Evolutionary conservation across 768 basidiomycete genomes (phyloP).

Genomic region (Lactifluus rugatus): DNA sequence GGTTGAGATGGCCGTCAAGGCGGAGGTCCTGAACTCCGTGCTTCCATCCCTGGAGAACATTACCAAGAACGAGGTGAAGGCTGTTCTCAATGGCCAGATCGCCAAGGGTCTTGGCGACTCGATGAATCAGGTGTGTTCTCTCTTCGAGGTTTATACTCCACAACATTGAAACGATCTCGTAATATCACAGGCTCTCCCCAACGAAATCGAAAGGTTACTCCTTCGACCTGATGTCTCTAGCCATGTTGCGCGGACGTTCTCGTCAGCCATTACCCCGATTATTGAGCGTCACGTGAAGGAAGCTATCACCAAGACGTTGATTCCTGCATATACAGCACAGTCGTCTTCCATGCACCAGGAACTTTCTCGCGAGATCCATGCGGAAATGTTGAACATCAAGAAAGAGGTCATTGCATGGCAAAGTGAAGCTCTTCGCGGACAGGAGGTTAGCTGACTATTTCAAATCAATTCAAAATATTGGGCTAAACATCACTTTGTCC

Average conservation of each 20-base stretch:
- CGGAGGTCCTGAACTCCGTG: constrained; percentile 75
- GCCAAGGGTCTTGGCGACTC: constrained; percentile 61
- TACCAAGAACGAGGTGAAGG: constrained; percentile 71
- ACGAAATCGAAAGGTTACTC: constrained; percentile 71
- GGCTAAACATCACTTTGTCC: constrained; percentile 3
- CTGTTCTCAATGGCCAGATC: constrained; percentile 70
- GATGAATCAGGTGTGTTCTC: constrained; percentile 53
- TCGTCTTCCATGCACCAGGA: constrained; percentile 74
- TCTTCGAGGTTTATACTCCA: neutral
- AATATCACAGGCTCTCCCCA: constrained; percentile 51
- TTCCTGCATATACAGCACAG: constrained; percentile 69
- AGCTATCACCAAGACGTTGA: constrained; percentile 57
- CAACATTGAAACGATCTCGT: constrained; percentile 4
- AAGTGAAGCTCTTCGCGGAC: constrained; percentile 61
- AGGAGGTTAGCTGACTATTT: constrained; percentile 49
- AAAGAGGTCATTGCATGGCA: constrained; percentile 78
- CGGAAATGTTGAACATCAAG: constrained; percentile 68
- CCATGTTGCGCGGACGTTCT: constrained; percentile 68
- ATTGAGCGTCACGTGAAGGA: constrained; percentile 81
- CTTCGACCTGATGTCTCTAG: constrained; percentile 65
- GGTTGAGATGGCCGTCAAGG: constrained; percentile 82
- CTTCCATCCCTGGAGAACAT: constrained; percentile 75
- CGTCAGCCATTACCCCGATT: constrained; percentile 59
- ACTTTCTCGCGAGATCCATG: constrained; percentile 60
- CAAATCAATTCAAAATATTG: constrained; percentile 8